These are phyloP conservation scores for Agapanthus africanus DNA, from an alignment of 106 monocot genomes.

Conservation along the genomic window DNA sequence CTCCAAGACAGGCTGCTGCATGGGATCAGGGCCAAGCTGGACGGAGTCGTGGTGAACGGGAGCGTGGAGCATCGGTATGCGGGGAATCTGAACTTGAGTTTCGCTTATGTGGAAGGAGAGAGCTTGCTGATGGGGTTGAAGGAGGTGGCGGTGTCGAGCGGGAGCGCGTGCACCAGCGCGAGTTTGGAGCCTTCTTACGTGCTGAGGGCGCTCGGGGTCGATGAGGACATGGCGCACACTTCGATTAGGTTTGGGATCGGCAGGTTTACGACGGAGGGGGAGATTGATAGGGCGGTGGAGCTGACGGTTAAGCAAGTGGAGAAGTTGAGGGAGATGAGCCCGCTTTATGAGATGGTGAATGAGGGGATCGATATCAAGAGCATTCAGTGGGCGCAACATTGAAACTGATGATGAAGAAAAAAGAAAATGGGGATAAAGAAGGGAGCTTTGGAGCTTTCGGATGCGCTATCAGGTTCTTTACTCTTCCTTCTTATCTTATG, in stretches of 20 bases:
- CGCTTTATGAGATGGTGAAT: conserved; percentile 96
- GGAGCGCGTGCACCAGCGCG: conserved; percentile 95
- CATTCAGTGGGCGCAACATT: conserved; percentile 90
- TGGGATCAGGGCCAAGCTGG: conserved; percentile 49
- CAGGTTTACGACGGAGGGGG: conserved; percentile 80
- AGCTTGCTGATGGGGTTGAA: conserved; percentile 93
- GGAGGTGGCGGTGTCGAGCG: conserved; percentile 97
- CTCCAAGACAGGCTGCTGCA: conserved; percentile 66
- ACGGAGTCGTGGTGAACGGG: conserved; percentile 81
- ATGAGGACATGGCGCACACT: conserved; percentile 96
- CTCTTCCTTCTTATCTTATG: too few relatives aligned
- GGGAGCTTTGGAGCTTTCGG: too few relatives aligned
- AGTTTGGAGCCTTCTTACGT: conserved; percentile 95
- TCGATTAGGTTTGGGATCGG: conserved; percentile 95
- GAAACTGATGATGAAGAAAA: too few relatives aligned
- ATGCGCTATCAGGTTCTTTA: too few relatives aligned
- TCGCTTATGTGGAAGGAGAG: conserved; percentile 93
- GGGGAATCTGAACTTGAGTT: conserved; percentile 82
- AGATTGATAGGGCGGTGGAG: conserved; percentile 69
- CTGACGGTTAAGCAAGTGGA: conserved; percentile 79
- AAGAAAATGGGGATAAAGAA: too few relatives aligned
- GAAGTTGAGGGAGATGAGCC: conserved; percentile 97
- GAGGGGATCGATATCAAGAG: conserved; percentile 89
- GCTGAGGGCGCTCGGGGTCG: conserved; percentile 82
- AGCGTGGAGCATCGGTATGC: conserved; percentile 74